phyloP scores from a whole-genome alignment of 352 stramenopile genomes.

The Vaucheria bursata region DNA sequence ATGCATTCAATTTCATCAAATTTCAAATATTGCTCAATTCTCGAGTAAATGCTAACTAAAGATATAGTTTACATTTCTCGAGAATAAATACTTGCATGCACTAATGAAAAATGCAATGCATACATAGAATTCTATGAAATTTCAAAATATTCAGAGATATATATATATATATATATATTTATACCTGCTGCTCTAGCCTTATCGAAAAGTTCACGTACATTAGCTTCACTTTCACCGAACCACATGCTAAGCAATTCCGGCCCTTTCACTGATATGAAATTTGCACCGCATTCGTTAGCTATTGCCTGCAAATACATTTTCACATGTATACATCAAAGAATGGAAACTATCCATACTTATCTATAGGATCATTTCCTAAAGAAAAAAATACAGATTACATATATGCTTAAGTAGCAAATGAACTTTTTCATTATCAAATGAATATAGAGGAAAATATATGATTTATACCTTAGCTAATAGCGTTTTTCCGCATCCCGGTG shows the following conservation, averaged over 20 bases:
- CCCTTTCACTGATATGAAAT: conserved; percentile 83
- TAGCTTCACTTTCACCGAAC: conserved; percentile 97
- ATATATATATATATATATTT: not conserved
- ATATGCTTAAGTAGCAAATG: not conserved
- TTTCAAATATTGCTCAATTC: too few species aligned
- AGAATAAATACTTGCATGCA: too few species aligned
- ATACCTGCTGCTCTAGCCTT: conserved; percentile 76
- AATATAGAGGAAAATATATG: not conserved
- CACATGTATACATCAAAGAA: too few species aligned
- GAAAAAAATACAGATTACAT: too few species aligned
- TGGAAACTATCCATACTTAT: too few species aligned
- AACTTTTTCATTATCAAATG: not conserved
- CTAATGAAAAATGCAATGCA: too few species aligned
- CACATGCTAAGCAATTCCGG: conserved; percentile 98
- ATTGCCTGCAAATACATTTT: conserved; percentile 97
- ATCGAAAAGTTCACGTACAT: conserved; percentile 97
- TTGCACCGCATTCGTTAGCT: conserved; percentile 94
- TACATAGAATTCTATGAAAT: too few species aligned
- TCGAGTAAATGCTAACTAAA: too few species aligned
- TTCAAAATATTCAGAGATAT: too few species aligned
- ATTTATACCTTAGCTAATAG: conserved; percentile 79
- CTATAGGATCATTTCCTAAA: too few species aligned
- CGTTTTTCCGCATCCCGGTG: conserved; percentile 96
- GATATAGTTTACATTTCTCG: too few species aligned
- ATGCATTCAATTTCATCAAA: too few species aligned